Base-by-base conservation (phyloP, 495 filamentous ascomycete species). In the Friedmanniomyces simplex region DNA sequence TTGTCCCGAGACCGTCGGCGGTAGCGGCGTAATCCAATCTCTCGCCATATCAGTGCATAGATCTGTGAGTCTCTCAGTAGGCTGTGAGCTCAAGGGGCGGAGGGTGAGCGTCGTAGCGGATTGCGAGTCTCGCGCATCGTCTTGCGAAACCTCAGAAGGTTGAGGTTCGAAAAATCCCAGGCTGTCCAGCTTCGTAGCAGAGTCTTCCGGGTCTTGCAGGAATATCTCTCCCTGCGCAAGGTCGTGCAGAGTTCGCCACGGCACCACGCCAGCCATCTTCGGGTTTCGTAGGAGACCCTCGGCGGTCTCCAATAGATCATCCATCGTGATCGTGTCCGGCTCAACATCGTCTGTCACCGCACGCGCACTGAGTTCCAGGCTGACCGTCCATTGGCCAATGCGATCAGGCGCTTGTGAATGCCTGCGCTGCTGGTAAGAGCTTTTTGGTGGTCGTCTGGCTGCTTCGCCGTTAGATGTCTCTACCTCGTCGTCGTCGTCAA, bases 401-500 rank as follows among this genome's bases (percentile, higher is more conserved):
- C 46, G 46, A 16, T 14, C 25, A 16, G 21, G 46, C 25, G 46
- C 25, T 28, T 16, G 6, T 14, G 20, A 24, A 2, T 24, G 46
- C 46, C 24, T 24, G 4, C 46, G 20, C 46, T 49, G 46, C 20
- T 24, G 20, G 16, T 24, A 64, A 67, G 39, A 61, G 11, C 24
- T 18, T 24, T 21, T 20, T 49, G 49, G 20, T 30, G 51, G 32
- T 22, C 8, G 6, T 6, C 16, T 16, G 34, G 8, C 16, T 4
- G 8, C 18, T 6, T 43, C 18, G 14, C 18, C 14, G 14, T 13
- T 13, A 2, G 2, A 16, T 16, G 14, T 13, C 13, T 54, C 51
- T 3, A 22, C 12, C 14, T 41, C 52, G 12, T 54, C 52, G 16
- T 42, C 52, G 11, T 54, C 52, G 32, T 42, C 52, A 22, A 20